These are phyloP conservation scores for Diaporthe caulivora DNA, from an alignment of 2,329 filamentous ascomycete genomes.

Conservation along the genomic window DNA sequence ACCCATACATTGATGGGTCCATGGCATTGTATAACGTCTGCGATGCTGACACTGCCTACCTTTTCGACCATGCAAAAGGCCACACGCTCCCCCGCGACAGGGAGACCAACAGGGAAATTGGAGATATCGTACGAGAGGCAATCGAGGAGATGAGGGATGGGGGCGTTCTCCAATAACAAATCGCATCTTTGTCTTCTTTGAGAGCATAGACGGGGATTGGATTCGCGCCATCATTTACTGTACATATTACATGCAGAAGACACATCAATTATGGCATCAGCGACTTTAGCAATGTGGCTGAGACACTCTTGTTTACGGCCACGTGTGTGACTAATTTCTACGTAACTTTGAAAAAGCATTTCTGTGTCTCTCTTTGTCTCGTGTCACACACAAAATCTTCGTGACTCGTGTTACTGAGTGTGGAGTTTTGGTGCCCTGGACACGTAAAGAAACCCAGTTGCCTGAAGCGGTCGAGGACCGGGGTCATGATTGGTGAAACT, in stretches of 20 bases:
- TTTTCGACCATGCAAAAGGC: conserved; percentile 59
- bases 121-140: conserved; percentile 40
- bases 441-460: background rate
- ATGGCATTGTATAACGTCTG: conserved; percentile 51
- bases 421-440: background rate
- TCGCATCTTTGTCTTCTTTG: conserved; percentile 5
- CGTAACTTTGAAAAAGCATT: background rate
- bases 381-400: background rate
- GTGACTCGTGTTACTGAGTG: conserved; percentile 1
- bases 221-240: conserved; percentile 1
- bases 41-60: conserved; percentile 53
- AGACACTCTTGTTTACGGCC: background rate
- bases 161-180: background rate
- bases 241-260: background rate
- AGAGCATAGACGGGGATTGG: background rate
- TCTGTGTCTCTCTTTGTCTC: background rate
- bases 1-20: conserved; percentile 44
- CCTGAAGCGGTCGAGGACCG: background rate
- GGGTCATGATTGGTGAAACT: conserved; percentile 13
- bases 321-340: background rate
- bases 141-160: conserved; percentile 41
- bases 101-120: conserved; percentile 50
- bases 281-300: background rate
- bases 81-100: conserved; percentile 54
- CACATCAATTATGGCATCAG: conserved; percentile 7